These are phyloP conservation scores for Neonothopanus nambi DNA, from an alignment of 1,284 basidiomycete genomes.

Conservation along the genomic window DNA sequence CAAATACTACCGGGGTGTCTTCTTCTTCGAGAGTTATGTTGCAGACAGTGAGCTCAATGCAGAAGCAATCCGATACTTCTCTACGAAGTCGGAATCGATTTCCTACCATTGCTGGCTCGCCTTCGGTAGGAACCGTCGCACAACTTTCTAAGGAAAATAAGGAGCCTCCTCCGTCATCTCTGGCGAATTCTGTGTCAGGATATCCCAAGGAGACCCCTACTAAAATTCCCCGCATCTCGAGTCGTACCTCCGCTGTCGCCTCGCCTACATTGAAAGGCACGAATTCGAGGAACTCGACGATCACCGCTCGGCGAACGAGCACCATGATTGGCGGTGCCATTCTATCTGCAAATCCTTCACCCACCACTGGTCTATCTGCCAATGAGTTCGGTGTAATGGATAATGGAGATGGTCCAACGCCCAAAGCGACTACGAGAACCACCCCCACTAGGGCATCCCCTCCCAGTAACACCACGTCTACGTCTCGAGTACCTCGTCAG, in stretches of 20 bases:
- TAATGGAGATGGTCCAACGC: slow-evolving; percentile 43
- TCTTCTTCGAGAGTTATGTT: slow-evolving; percentile 66
- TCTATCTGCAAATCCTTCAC: slow-evolving; percentile 66
- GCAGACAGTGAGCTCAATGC: slow-evolving; percentile 78
- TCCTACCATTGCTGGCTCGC: slow-evolving; percentile 88
- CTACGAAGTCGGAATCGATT: slow-evolving; percentile 73
- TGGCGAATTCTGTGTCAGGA: slow-evolving; percentile 50
- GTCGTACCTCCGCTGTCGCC: slow-evolving; percentile 66
- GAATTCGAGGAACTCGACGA: slow-evolving; percentile 31
- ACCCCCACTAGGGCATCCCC: slow-evolving; percentile 60
- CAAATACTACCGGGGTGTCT: slow-evolving; percentile 42
- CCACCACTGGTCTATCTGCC: slow-evolving; percentile 47
- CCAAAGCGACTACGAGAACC: slow-evolving; percentile 38
- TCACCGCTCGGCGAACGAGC: slow-evolving; percentile 62
- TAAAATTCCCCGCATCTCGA: slow-evolving; percentile 92
- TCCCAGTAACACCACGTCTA: slow-evolving; percentile 36
- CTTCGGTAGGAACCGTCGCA: slow-evolving; percentile 71
- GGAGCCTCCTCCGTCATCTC: slow-evolving; percentile 53
- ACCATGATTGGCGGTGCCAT: slow-evolving; percentile 48
- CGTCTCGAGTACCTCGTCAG: slow-evolving; percentile 67
- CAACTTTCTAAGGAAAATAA: slow-evolving; percentile 53
- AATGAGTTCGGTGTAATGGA: slow-evolving; percentile 84
- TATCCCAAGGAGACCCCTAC: slow-evolving; percentile 83
- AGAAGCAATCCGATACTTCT: slow-evolving; percentile 79
- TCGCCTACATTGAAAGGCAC: slow-evolving; percentile 63